These are phyloP conservation scores for Sorghum bicolor DNA, from an alignment of 176 grass and related monocot species.

Conservation along the genomic window Sorghum_bicolor_NCBIv3 NC_012872.2:67626501-67627000, in stretches of 20 bases:
- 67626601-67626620: slow-evolving; percentile 91
- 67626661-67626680: slow-evolving; percentile 97
- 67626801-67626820: slow-evolving; percentile 56
- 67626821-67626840: slow-evolving; percentile 25
- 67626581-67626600: slow-evolving; percentile 13
- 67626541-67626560: not conserved
- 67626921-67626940: slow-evolving; percentile 80
- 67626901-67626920: slow-evolving; percentile 88
- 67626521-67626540: not conserved
- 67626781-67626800: slow-evolving; percentile 88
- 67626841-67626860: slow-evolving; percentile 8
- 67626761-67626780: slow-evolving; percentile 85
- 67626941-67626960: slow-evolving; percentile 96
- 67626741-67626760: slow-evolving; percentile 77
- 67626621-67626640: slow-evolving; percentile 72
- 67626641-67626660: slow-evolving; percentile 94
- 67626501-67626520: not conserved
- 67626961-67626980: slow-evolving; percentile 93
- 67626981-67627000: slow-evolving; percentile 99
- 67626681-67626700: slow-evolving; percentile 94
- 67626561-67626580: not conserved
- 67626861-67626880: not conserved
- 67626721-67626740: slow-evolving; percentile 81
- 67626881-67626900: slow-evolving; percentile 35
- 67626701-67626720: slow-evolving; percentile 92